phyloP scores from a whole-genome alignment of 129 eudicot genomes.

The Artemisia argyi region DNA sequence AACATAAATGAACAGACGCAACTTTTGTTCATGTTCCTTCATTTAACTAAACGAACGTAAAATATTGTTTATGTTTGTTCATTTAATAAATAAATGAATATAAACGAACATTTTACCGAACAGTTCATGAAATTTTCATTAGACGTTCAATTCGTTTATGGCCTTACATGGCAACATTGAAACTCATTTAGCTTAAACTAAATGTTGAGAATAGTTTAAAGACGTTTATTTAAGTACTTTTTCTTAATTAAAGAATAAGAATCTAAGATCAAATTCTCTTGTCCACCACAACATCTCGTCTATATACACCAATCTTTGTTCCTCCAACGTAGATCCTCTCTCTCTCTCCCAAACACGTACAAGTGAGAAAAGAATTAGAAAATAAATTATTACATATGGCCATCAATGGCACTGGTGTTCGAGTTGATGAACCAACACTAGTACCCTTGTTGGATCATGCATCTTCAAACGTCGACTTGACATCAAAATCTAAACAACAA shows the following conservation, averaged over 20 bases:
- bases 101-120: no score
- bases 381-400: conserved; percentile 31
- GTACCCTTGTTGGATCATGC: conserved; percentile 55
- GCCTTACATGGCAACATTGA: background rate
- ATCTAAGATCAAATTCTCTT: conserved; percentile 12
- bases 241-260: no score
- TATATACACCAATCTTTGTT: conserved; percentile 21
- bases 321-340: conserved; percentile 5
- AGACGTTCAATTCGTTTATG: no score
- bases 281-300: background rate
- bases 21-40: no score
- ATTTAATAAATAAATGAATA: no score
- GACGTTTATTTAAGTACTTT: background rate
- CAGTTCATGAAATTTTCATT: no score
- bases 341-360: background rate
- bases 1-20: no score
- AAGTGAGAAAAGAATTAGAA: background rate
- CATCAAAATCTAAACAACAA: background rate
- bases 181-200: background rate
- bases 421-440: conserved; percentile 37
- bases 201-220: background rate
- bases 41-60: no score
- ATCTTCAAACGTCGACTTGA: conserved; percentile 25
- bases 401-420: conserved; percentile 23
- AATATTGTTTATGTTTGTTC: no score